Evolutionary conservation across 1,284 basidiomycete species (phyloP).

Genomic region (Trametes versicolor): DNA sequence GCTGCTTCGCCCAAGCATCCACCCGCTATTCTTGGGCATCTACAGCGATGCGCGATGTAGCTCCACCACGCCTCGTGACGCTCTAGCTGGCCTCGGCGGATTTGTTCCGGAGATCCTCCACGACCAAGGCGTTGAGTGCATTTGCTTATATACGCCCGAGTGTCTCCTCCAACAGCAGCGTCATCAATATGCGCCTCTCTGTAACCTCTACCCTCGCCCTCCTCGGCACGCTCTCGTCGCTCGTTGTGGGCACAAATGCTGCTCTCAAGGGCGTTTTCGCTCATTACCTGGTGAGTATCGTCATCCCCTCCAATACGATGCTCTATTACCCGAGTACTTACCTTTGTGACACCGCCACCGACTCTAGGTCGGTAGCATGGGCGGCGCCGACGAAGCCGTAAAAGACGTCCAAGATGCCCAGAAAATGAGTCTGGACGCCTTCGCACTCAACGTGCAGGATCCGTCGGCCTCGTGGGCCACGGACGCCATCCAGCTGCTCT

Average conservation of each 20-base stretch:
- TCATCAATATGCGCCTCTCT: conserved; percentile 12
- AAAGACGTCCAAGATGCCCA: conserved; percentile 30
- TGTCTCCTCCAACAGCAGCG: background rate
- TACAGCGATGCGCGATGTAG: too few relatives aligned
- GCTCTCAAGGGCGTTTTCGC: conserved; percentile 28
- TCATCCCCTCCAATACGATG: background rate
- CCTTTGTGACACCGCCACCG: background rate
- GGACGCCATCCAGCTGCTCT: conserved; percentile 20
- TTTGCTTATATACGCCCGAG: background rate
- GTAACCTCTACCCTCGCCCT: conserved; percentile 1
- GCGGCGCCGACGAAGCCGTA: conserved; percentile 21
- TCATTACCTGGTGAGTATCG: conserved; percentile 21
- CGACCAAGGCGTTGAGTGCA: background rate
- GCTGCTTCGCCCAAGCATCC: too few relatives aligned
- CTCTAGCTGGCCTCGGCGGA: too few relatives aligned
- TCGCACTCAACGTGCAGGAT: conserved; percentile 29
- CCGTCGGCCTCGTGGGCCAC: conserved; percentile 12
- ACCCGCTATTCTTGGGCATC: too few relatives aligned
- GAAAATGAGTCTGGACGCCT: conserved; percentile 25
- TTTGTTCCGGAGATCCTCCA: too few relatives aligned
- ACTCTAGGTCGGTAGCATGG: conserved; percentile 28
- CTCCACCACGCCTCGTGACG: too few relatives aligned
- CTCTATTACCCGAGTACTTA: background rate
- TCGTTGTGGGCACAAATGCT: conserved; percentile 11
- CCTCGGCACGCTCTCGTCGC: conserved; percentile 9